Base-by-base conservation (phyloP, 179 eudicot genomes). In the Gypsophila paniculata region DNA sequence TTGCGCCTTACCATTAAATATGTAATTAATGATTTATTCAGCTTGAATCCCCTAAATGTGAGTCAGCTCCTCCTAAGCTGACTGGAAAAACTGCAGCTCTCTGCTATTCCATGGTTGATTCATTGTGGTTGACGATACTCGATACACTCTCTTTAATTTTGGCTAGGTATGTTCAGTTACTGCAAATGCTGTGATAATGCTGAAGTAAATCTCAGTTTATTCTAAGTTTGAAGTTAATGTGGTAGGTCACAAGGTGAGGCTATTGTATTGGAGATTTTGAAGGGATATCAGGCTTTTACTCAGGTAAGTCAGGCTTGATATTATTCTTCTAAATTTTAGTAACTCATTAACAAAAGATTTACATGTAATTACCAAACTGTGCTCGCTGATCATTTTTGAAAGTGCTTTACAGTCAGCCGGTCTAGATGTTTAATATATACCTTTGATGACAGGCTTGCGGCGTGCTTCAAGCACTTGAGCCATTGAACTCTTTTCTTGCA, bases 221-320 rank as follows among this genome's bases (percentile, higher is more conserved):
- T 66, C 81, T 85, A 73, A 82, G 71, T 62, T 77, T 68, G 71
- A 58, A 72, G 48, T 77, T 75, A 39, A 70, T 76, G 61, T 82
- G 58, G 49, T 71, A 94, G 99, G 79, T 90, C 99, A 60, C 99
- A 91, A 78, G 99, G 99, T 22, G 99, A 94, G 84, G 99, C 99
- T 72, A 92, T 94, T 71, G 84, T 94, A 39, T 78, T 94, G 86
- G 99, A 94, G 85, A 91, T 94, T 77, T 74, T 94, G 71, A 94
- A 94, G 81, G 99, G 97, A 34, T 94, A 94, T 78, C 99, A 94
- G 75, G 99, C 99, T 71, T 94, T 90, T 72, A 94, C 99, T 39
- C 99, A 94, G 99, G 99, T 93, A 70, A 39, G 53, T 12, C 36
- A 49, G n/a, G n/a, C 25, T 55, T 61, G 13, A 44, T 44, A 26